A percentile compares a stretch with the other conserved stretches of the same genome.
Evolutionary conservation across 75 land plant genomes (phyloP).

Genomic region (Pinus albicaulis): DNA sequence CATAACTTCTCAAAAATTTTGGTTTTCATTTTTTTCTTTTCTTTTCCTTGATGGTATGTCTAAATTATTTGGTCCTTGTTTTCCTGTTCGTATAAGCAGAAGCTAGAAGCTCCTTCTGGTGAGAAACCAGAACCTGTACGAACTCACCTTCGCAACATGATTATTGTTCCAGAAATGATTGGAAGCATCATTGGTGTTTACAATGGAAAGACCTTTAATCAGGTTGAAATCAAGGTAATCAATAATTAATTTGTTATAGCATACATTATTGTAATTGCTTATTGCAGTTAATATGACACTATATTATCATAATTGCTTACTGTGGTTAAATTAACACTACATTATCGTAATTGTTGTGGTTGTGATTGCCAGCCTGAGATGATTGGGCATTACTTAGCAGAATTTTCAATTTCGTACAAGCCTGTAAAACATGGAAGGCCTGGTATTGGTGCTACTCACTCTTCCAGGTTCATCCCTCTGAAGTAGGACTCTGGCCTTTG

Average conservation of each 20-base stretch:
- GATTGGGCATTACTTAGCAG: slow-evolving; percentile 50
- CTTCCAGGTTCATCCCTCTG: slow-evolving; percentile 96
- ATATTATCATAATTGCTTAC: not conserved
- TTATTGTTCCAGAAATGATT: slow-evolving; percentile 74
- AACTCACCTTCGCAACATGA: slow-evolving; percentile 73
- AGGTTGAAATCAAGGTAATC: slow-evolving; percentile 61
- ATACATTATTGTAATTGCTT: not conserved
- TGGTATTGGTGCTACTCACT: slow-evolving; percentile 99
- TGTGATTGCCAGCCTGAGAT: slow-evolving; percentile 33
- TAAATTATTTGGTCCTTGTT: too few species aligned
- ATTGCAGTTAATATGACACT: not conserved
- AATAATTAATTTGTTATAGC: not conserved
- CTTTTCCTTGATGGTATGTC: too few species aligned
- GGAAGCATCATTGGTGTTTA: slow-evolving; percentile 73
- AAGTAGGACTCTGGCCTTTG: slow-evolving; percentile 30
- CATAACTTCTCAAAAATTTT: too few species aligned
- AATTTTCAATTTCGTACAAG: slow-evolving; percentile 54
- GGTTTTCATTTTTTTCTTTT: too few species aligned
- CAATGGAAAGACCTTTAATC: slow-evolving; percentile 67
- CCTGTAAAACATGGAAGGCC: slow-evolving; percentile 59
- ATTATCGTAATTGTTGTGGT: not conserved
- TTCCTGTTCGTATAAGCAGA: slow-evolving; percentile 3
- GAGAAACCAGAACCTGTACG: slow-evolving; percentile 70
- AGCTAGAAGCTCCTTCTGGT: slow-evolving; percentile 59
- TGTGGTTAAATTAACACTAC: not conserved